Percentiles rank a stretch among this genome's conserved stretches.
Conservation (phyloP, 768 basidiomycete genomes). For the Termitomyces sp. region DNA sequence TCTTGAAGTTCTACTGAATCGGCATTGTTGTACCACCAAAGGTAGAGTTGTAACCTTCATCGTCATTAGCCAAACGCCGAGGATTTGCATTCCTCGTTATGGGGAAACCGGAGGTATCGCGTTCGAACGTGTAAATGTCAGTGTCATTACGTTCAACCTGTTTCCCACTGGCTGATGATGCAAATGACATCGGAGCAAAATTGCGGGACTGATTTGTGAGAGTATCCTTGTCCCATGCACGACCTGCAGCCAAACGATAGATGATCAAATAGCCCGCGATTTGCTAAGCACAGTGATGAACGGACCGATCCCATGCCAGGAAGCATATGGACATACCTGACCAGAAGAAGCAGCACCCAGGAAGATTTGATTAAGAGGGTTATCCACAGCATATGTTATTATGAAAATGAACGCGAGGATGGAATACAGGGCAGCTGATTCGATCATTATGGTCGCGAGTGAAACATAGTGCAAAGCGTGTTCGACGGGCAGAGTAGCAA, state of each 20-base stretch:
- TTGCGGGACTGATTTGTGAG: constrained; percentile 11
- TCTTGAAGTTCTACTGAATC: background rate
- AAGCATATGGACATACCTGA: constrained; percentile 20
- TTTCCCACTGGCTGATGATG: background rate
- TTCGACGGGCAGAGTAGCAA: background rate
- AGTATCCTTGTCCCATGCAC: constrained; percentile 16
- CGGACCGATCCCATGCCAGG: background rate
- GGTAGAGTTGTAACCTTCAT: background rate
- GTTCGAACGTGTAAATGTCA: constrained; percentile 1
- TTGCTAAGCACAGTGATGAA: constrained; percentile 25
- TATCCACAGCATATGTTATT: constrained; percentile 22
- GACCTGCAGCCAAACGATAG: background rate
- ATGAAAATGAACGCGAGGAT: constrained; percentile 27
- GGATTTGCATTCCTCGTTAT: background rate
- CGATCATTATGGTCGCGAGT: constrained; percentile 25
- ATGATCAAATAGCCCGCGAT: constrained; percentile 15
- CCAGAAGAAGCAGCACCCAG: constrained; percentile 21
- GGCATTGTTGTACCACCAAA: background rate
- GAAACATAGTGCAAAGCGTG: background rate
- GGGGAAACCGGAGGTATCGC: background rate
- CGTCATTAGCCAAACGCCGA: background rate
- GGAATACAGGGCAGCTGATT: constrained; percentile 33
- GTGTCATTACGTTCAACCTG: background rate
- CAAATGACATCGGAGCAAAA: constrained; percentile 15
- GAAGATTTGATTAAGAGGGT: constrained; percentile 29